phyloP scores from a whole-genome alignment of 2,329 filamentous ascomycete species.

The Sodiomyces alkalinus region DNA sequence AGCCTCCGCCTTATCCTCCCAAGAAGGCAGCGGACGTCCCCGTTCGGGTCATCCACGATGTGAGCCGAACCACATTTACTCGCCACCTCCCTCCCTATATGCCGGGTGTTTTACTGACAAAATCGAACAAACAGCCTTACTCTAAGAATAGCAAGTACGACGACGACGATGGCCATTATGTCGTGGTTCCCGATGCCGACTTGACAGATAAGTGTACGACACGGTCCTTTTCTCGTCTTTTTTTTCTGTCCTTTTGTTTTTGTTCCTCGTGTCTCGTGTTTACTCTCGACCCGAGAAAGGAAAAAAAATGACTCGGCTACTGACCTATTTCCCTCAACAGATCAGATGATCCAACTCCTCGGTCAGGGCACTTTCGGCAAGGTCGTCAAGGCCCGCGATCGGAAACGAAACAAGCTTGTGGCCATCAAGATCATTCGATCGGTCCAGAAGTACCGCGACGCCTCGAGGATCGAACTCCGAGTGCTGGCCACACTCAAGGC shows the following conservation, averaged over 20 bases:
- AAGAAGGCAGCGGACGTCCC: slow-evolving; percentile 76
- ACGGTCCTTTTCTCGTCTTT: no score
- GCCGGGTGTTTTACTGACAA: no score
- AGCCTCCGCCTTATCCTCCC: slow-evolving; percentile 73
- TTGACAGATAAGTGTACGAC: slow-evolving; percentile 77
- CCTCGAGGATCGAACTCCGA: slow-evolving; percentile 83
- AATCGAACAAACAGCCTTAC: slow-evolving; percentile 21
- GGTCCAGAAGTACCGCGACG: slow-evolving; percentile 95
- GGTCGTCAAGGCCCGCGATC: slow-evolving; percentile 84
- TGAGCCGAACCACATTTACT: slow-evolving; percentile 25
- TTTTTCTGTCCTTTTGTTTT: no score
- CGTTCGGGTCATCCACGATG: slow-evolving; percentile 47
- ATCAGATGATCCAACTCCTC: slow-evolving; percentile 76
- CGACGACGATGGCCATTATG: slow-evolving; percentile 94
- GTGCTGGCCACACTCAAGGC: slow-evolving; percentile 83
- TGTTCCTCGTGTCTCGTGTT: background rate
- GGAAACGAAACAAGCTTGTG: slow-evolving; percentile 58
- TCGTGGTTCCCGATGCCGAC: slow-evolving; percentile 74
- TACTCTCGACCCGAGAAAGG: background rate
- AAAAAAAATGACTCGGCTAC: no score
- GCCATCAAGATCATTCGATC: slow-evolving; percentile 98
- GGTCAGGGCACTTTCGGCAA: slow-evolving; percentile 98
- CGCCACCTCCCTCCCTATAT: no score
- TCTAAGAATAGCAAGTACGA: slow-evolving; percentile 62
- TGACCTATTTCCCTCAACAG: slow-evolving; percentile 33